Evolutionary conservation across 306 rosid species (phyloP).

Genomic region (Astragalus glycyphyllos): DNA sequence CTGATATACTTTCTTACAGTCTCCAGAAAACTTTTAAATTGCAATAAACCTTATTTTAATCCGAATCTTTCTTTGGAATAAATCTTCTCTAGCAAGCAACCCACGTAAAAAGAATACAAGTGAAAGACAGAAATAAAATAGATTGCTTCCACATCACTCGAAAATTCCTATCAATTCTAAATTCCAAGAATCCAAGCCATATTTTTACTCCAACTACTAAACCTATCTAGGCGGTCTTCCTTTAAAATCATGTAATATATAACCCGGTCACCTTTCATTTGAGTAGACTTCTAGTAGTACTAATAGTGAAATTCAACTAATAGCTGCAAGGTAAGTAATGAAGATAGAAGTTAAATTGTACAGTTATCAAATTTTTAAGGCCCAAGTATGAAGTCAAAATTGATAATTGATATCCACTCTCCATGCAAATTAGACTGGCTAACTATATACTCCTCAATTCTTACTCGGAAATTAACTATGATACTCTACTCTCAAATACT

Average conservation of each 20-base stretch:
- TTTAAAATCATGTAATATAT: constrained; percentile 13
- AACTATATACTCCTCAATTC: constrained; percentile 23
- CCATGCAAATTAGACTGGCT: constrained; percentile 5
- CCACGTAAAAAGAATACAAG: neutral
- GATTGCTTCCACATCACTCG: neutral
- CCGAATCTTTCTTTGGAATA: neutral
- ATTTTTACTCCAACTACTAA: constrained; percentile 26
- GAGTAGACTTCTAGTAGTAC: neutral
- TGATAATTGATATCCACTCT: neutral
- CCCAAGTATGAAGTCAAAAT: constrained; percentile 13
- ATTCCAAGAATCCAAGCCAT: constrained; percentile 1
- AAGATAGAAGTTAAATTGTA: constrained; percentile 13
- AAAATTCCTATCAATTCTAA: neutral
- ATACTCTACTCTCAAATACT: neutral
- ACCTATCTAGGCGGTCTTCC: neutral
- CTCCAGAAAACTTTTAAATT: constrained; percentile 6
- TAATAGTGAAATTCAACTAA: constrained; percentile 29
- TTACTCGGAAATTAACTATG: neutral
- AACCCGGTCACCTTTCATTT: constrained; percentile 18
- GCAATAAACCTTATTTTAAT: neutral
- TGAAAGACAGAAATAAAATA: neutral
- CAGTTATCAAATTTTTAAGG: constrained; percentile 17
- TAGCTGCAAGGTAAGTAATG: constrained; percentile 26
- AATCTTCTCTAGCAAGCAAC: constrained; percentile 20
- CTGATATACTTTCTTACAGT: neutral